phyloP scores from a whole-genome alignment of 73 alveolate genomes.

The Uronychia setigera region DNA sequence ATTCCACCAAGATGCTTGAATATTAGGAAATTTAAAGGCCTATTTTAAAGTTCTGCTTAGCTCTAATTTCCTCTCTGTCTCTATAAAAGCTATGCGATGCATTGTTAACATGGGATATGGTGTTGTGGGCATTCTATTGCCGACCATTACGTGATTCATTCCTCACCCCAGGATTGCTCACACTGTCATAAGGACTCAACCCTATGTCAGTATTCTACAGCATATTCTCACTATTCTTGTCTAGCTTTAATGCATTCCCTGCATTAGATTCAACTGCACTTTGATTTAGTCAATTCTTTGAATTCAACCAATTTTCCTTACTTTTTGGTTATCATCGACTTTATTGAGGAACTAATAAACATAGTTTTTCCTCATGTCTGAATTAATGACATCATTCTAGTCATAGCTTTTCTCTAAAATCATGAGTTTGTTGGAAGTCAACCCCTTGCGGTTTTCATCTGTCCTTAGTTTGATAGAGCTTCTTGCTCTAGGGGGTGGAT shows the following conservation, averaged over 20 bases:
- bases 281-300: constrained; percentile 11
- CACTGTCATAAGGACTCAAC: constrained; percentile 53
- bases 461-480: neutral
- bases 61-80: constrained; percentile 45
- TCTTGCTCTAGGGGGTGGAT: neutral
- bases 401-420: neutral
- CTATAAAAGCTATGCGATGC: constrained; percentile 47
- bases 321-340: constrained; percentile 18
- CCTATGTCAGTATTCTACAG: constrained; percentile 23
- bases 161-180: constrained; percentile 33
- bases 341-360: constrained; percentile 26
- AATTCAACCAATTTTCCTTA: neutral
- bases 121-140: neutral
- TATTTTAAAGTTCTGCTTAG: no score
- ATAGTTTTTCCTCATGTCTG: constrained; percentile 36
- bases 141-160: constrained; percentile 8
- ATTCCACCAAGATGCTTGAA: no score
- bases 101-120: constrained; percentile 27
- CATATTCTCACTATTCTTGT: constrained; percentile 5
- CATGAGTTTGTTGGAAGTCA: constrained; percentile 17
- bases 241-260: constrained; percentile 34
- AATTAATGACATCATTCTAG: constrained; percentile 10
- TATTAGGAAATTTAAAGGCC: no score
- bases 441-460: neutral
- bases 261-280: no score